Percentiles rank a stretch among this genome's conserved stretches.
Conservation (phyloP, 495 filamentous ascomycete species). For the Evansstolkia leycettana region DNA sequence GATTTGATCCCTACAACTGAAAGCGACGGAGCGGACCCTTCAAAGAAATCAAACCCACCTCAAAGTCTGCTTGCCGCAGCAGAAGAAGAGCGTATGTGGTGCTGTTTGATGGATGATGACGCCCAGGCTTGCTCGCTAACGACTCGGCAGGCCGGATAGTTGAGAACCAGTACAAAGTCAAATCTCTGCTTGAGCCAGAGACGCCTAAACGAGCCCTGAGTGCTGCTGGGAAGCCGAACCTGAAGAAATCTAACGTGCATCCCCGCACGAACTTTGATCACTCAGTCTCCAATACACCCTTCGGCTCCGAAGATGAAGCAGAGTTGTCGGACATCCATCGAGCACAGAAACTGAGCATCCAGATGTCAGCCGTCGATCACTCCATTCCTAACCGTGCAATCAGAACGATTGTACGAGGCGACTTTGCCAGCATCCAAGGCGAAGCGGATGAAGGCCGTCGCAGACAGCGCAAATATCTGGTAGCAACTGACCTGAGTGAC, state of each 20-base stretch:
- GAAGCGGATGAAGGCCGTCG: conserved; percentile 62
- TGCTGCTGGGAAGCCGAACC: neutral
- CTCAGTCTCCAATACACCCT: conserved; percentile 60
- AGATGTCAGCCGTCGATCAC: conserved; percentile 60
- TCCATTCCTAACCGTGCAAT: conserved; percentile 71
- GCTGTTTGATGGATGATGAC: neutral
- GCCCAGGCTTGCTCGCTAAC: neutral
- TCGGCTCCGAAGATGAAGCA: conserved; percentile 76
- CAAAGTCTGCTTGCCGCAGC: conserved; percentile 53
- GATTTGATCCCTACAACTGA: conserved; percentile 12
- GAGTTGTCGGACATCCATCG: conserved; percentile 73
- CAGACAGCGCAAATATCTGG: conserved; percentile 74
- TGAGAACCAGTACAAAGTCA: neutral
- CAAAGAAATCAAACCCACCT: conserved; percentile 8
- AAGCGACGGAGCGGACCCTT: too few relatives aligned
- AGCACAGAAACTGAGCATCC: conserved; percentile 72
- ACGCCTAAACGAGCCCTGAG: conserved; percentile 8
- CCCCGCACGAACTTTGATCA: conserved; percentile 71
- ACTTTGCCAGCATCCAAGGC: conserved; percentile 60
- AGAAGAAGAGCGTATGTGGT: conserved; percentile 64
- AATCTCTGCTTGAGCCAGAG: neutral
- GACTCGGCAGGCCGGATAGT: neutral
- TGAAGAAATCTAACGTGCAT: conserved; percentile 57
- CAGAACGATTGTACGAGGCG: conserved; percentile 78
- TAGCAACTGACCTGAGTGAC: conserved; percentile 84